Evolutionary conservation across 441 rosid genomes (phyloP).

Genomic region (Jatropha multifida): DNA sequence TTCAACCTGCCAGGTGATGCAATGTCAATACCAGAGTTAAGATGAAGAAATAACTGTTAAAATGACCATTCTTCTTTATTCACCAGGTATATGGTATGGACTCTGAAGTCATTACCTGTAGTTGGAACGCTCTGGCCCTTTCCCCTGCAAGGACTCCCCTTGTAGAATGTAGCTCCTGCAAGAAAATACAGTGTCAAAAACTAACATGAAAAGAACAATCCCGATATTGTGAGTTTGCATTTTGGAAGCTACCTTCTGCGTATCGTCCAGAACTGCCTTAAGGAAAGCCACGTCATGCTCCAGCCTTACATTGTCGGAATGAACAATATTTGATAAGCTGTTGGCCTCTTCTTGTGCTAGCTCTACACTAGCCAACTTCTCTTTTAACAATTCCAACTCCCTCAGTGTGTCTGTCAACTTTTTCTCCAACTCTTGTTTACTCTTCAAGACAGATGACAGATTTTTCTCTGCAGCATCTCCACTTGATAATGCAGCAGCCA

Average conservation of each 20-base stretch:
- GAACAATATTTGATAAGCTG: constrained; percentile 81
- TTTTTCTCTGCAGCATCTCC: constrained; percentile 78
- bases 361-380: constrained; percentile 75
- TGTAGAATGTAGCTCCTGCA: constrained; percentile 85
- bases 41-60: background rate
- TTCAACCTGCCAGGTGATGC: constrained; percentile 56
- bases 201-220: background rate
- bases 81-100: background rate
- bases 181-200: constrained; percentile 10
- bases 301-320: constrained; percentile 92
- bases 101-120: constrained; percentile 51
- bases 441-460: constrained; percentile 57
- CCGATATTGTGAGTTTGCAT: background rate
- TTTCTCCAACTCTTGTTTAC: constrained; percentile 87
- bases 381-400: constrained; percentile 87
- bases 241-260: constrained; percentile 66
- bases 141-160: constrained; percentile 87
- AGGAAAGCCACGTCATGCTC: constrained; percentile 98
- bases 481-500: constrained; percentile 65
- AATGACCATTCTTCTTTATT: background rate
- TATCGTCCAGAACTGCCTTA: constrained; percentile 91
- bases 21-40: background rate
- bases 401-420: constrained; percentile 54
- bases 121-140: constrained; percentile 90
- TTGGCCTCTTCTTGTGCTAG: constrained; percentile 91